Evolutionary conservation across 768 basidiomycete genomes (phyloP).

Genomic region (Tulasnella sp.): DNA sequence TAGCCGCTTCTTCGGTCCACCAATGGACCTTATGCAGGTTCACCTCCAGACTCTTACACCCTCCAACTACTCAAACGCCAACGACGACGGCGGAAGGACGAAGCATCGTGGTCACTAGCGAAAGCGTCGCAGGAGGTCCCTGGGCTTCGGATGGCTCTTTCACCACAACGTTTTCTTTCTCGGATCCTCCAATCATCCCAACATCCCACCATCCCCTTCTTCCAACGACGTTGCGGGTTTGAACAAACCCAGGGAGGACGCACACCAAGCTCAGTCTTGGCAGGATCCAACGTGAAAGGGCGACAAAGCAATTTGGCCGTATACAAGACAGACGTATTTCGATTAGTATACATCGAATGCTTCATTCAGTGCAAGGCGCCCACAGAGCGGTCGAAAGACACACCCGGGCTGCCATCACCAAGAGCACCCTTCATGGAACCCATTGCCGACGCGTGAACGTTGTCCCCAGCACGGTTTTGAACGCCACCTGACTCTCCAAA

Average conservation of each 20-base stretch:
- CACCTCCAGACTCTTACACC: background rate
- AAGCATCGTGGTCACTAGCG: background rate
- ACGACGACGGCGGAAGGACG: background rate
- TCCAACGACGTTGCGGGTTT: background rate
- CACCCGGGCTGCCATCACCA: background rate
- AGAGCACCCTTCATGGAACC: background rate
- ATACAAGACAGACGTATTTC: background rate
- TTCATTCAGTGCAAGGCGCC: background rate
- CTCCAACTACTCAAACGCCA: background rate
- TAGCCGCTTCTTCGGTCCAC: constrained; percentile 6
- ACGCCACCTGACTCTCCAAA: constrained; percentile 3
- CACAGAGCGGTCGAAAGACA: background rate
- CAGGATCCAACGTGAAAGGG: too few relatives aligned
- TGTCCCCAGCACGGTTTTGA: background rate
- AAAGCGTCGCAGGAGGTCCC: background rate
- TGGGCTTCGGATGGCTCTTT: background rate
- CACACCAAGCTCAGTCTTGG: too few relatives aligned
- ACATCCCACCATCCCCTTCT: background rate
- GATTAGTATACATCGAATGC: background rate
- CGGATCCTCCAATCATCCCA: background rate
- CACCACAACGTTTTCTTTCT: background rate
- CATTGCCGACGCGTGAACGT: background rate
- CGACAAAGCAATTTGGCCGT: too few relatives aligned
- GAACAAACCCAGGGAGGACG: background rate
- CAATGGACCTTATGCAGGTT: background rate